Conservation (phyloP, 1,284 basidiomycete species). For the Cryptococcus floricola region DNA sequence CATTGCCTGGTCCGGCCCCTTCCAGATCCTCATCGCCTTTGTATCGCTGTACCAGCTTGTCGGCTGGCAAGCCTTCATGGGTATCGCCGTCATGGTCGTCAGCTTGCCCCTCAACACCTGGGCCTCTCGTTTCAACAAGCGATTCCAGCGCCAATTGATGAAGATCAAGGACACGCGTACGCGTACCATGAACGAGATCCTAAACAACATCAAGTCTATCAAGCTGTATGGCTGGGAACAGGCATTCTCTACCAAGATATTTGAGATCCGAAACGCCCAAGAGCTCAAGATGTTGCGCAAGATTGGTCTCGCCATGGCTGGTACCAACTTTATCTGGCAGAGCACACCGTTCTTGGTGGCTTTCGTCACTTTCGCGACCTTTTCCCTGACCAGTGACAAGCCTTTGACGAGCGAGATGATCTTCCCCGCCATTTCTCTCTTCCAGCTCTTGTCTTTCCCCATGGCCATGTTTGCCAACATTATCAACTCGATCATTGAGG, state of each 20-base stretch:
- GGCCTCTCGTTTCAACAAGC: conserved; percentile 71
- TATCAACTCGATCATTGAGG: conserved; percentile 52
- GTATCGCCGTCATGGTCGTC: conserved; percentile 84
- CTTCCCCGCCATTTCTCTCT: conserved; percentile 90
- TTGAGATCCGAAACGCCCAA: conserved; percentile 74
- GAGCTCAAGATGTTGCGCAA: conserved; percentile 77
- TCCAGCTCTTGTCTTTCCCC: conserved; percentile 85
- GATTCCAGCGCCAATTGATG: conserved; percentile 83
- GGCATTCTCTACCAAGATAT: conserved; percentile 67
- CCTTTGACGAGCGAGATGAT: conserved; percentile 87
- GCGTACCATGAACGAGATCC: conserved; percentile 57
- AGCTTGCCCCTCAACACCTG: conserved; percentile 69
- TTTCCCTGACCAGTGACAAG: conserved; percentile 62
- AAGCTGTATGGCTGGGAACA: conserved; percentile 66
- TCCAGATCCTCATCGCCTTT: conserved; percentile 79
- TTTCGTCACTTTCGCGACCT: conserved; percentile 77
- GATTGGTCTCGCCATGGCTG: conserved; percentile 65
- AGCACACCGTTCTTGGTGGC: conserved; percentile 64
- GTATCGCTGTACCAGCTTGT: conserved; percentile 81
- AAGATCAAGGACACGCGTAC: conserved; percentile 66
- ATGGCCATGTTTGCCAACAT: conserved; percentile 62
- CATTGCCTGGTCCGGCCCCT: conserved; percentile 53
- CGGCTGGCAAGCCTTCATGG: conserved; percentile 88
- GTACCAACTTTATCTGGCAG: conserved; percentile 35
- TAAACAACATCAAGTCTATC: conserved; percentile 81